Evolutionary conservation across 2,329 filamentous ascomycete species (phyloP).

Genomic region (Sporothrix curviconia): DNA sequence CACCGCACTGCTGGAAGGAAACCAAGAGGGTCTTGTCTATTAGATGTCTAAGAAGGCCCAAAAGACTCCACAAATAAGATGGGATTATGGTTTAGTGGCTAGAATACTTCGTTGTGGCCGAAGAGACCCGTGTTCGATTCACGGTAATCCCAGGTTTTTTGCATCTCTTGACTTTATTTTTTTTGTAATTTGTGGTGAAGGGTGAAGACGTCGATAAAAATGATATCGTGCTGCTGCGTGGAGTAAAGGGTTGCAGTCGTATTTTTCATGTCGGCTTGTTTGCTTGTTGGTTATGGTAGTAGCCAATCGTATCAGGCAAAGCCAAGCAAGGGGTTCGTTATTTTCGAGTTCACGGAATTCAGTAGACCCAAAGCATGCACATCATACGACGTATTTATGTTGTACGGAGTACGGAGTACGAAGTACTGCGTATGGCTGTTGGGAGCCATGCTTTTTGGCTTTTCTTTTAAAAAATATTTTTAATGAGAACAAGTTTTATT

Average conservation of each 20-base stretch:
- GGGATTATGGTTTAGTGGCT: slow-evolving; percentile 20
- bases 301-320: no score
- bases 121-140: slow-evolving; percentile 22
- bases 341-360: no score
- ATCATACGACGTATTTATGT: no score
- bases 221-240: no score
- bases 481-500: not conserved
- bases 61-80: slow-evolving; percentile 4
- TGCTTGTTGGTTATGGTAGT: no score
- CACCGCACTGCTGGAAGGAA: not conserved
- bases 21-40: not conserved
- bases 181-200: slow-evolving; percentile 8
- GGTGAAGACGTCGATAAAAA: not conserved
- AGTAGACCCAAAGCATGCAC: no score
- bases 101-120: slow-evolving; percentile 22
- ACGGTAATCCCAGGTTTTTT: slow-evolving; percentile 20
- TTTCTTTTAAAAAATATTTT: not conserved
- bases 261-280: no score
- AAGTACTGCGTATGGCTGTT: no score
- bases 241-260: no score
- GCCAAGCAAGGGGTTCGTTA: no score
- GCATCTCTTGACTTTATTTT: slow-evolving; percentile 9
- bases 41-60: not conserved
- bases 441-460: no score
- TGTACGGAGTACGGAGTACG: no score